Conservation (phyloP, 2,329 filamentous ascomycete species). For the Aspergillus hortae region DNA sequence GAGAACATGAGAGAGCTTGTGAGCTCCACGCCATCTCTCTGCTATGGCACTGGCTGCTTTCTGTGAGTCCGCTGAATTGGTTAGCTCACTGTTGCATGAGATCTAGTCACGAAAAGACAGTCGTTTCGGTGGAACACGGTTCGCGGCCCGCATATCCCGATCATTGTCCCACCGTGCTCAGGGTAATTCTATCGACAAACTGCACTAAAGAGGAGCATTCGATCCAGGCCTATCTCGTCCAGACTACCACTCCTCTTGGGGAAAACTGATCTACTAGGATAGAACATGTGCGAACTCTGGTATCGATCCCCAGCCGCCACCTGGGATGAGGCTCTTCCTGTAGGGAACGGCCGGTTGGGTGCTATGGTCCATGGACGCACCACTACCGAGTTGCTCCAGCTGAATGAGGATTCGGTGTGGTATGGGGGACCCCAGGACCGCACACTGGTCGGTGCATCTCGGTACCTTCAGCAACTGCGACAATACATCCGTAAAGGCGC, state of each 20-base stretch:
- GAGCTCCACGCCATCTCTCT: too few species aligned
- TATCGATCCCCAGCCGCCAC: conserved; percentile 23
- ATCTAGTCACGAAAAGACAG: neutral
- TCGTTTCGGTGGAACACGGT: neutral
- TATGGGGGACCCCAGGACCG: conserved; percentile 46
- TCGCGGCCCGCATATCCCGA: neutral
- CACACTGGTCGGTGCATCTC: conserved; percentile 37
- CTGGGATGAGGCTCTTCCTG: conserved; percentile 44
- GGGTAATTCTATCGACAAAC: too few species aligned
- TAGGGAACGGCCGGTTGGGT: conserved; percentile 49
- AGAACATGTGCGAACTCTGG: conserved; percentile 26
- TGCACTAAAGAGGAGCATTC: neutral
- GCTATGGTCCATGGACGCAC: conserved; percentile 47
- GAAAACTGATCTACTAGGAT: neutral
- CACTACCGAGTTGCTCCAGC: conserved; percentile 41
- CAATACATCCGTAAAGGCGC: conserved; percentile 39
- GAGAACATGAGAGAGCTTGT: too few species aligned
- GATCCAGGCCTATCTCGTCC: neutral
- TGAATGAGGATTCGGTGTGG: conserved; percentile 50
- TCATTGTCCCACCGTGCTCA: neutral
- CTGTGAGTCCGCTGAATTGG: too few species aligned
- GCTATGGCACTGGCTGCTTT: too few species aligned
- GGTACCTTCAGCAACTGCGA: conserved; percentile 38
- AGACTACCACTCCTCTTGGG: neutral
- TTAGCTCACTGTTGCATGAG: neutral